Conservation (phyloP, 148 eudicot genomes). For the Hydrangea macrophylla region DNA sequence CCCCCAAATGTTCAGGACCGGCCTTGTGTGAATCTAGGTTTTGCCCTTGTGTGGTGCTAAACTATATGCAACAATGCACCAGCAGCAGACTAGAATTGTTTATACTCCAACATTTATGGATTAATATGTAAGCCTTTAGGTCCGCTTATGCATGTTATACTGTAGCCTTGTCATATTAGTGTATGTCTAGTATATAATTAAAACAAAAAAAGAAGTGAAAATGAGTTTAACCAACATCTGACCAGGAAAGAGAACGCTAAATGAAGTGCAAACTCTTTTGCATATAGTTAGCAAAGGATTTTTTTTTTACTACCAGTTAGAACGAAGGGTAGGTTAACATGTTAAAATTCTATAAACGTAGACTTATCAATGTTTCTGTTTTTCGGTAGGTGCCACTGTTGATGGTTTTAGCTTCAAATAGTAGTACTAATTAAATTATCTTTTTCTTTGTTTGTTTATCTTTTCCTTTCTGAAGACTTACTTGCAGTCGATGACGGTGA, state of each 20-base stretch:
- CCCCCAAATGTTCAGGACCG: too few relatives aligned
- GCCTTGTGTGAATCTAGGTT: too few relatives aligned
- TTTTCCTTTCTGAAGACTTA: slow-evolving; percentile 43
- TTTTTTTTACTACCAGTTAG: too few relatives aligned
- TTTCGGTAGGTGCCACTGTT: too few relatives aligned
- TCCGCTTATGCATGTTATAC: too few relatives aligned
- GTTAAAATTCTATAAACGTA: not conserved
- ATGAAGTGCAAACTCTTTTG: not conserved
- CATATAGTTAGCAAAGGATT: not conserved
- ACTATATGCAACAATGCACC: too few relatives aligned
- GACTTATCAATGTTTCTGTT: too few relatives aligned
- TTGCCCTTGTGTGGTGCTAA: too few relatives aligned
- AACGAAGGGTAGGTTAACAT: not conserved
- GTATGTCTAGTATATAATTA: too few relatives aligned
- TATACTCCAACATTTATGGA: too few relatives aligned
- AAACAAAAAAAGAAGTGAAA: not conserved
- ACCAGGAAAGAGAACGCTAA: not conserved
- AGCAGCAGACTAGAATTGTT: too few relatives aligned
- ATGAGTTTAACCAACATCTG: slow-evolving; percentile 2
- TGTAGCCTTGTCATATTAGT: not conserved
- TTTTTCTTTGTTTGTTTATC: not conserved
- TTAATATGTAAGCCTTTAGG: not conserved
- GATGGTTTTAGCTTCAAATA: not conserved
- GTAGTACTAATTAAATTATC: not conserved
- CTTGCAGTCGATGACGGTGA: slow-evolving; percentile 66